phyloP scores from a whole-genome alignment of 352 stramenopile species.

The Phytophthora europaea region DNA sequence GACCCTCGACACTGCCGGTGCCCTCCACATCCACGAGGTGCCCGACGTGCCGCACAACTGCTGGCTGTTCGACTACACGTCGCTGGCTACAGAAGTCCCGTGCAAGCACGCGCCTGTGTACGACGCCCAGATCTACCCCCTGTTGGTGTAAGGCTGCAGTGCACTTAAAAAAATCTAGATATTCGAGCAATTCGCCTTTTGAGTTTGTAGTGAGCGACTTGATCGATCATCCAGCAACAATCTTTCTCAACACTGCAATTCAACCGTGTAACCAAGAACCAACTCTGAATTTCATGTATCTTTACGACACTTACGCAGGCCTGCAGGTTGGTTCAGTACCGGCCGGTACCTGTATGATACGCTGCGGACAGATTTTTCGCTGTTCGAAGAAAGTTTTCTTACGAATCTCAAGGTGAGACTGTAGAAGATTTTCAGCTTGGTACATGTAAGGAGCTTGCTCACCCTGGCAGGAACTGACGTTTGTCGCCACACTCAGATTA shows the following conservation, averaged over 20 bases:
- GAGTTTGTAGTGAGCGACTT: too few species aligned
- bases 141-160: slow-evolving; percentile 40
- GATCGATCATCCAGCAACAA: too few species aligned
- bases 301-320: too few species aligned
- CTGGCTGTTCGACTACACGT: slow-evolving; percentile 54
- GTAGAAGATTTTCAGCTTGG: too few species aligned
- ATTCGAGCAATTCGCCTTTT: neutral
- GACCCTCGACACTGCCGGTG: slow-evolving; percentile 38
- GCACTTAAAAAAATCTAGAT: neutral
- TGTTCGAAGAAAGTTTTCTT: neutral
- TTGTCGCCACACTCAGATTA: neutral
- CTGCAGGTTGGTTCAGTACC: too few species aligned
- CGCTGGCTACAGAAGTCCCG: slow-evolving; percentile 30
- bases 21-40: slow-evolving; percentile 38
- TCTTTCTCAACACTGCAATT: too few species aligned
- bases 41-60: slow-evolving; percentile 49
- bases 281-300: too few species aligned
- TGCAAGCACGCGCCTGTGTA: slow-evolving; percentile 46
- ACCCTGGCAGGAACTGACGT: neutral
- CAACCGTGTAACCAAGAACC: too few species aligned
- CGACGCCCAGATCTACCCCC: slow-evolving; percentile 39
- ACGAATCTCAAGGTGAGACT: too few species aligned
- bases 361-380: neutral
- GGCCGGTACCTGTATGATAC: neutral
- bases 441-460: neutral